These are phyloP conservation scores for Penicillium manginii DNA, from an alignment of 495 filamentous ascomycete species.

Conservation along the genomic window DNA sequence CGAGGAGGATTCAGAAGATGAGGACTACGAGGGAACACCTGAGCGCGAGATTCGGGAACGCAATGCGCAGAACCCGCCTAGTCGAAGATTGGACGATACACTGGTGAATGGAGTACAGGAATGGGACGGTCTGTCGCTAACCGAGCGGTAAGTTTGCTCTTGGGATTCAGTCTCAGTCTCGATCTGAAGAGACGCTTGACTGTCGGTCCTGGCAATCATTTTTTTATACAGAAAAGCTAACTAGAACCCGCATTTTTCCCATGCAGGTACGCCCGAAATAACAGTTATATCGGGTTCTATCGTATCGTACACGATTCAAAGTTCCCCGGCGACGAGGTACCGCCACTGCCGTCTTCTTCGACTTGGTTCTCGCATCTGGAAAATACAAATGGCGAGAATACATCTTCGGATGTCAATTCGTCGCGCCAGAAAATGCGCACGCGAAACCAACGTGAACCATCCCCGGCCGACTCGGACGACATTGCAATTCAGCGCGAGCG, in stretches of 20 bases:
- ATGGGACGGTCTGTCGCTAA: constrained; percentile 42
- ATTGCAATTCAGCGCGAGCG: constrained; percentile 71
- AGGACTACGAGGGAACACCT: constrained; percentile 32
- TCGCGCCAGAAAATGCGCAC: constrained; percentile 9
- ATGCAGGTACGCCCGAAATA: constrained; percentile 69
- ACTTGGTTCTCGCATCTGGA: constrained; percentile 71
- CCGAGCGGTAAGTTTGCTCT: constrained; percentile 35
- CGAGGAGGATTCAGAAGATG: constrained; percentile 30
- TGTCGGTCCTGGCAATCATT: neutral
- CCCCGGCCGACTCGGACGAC: constrained; percentile 64
- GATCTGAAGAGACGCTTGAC: neutral
- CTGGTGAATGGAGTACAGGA: constrained; percentile 29
- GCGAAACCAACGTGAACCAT: constrained; percentile 29
- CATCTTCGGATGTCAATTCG: neutral
- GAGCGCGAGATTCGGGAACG: constrained; percentile 26
- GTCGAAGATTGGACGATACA: constrained; percentile 31
- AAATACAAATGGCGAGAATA: constrained; percentile 31
- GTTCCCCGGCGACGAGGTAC: constrained; percentile 63
- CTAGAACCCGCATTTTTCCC: neutral
- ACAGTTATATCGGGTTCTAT: constrained; percentile 80
- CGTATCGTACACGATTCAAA: constrained; percentile 75
- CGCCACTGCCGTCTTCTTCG: constrained; percentile 66
- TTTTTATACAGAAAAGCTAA: neutral
- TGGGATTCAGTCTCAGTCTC: neutral
- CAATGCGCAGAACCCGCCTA: constrained; percentile 28